Evolutionary conservation across 1,284 basidiomycete genomes (phyloP).

Genomic region (Pholiota adiposa): DNA sequence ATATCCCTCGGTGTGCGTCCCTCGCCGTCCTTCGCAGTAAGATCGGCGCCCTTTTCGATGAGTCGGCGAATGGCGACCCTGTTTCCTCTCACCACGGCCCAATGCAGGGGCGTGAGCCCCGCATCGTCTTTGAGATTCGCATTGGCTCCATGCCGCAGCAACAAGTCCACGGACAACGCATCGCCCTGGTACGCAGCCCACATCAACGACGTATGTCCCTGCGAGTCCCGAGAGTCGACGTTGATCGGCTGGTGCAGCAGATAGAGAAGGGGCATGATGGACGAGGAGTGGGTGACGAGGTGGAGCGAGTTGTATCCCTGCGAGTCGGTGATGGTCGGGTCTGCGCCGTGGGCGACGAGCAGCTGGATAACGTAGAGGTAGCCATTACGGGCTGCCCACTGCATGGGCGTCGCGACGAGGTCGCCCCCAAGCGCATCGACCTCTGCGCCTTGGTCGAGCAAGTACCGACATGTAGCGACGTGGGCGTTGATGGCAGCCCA

Average conservation of each 20-base stretch:
- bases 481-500: constrained; percentile 98
- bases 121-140: constrained; percentile 77
- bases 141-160: constrained; percentile 89
- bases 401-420: constrained; percentile 93
- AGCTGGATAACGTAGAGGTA: constrained; percentile 95
- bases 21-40: constrained; percentile 81
- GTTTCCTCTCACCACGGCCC: constrained; percentile 98
- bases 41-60: constrained; percentile 84
- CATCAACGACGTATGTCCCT: constrained; percentile 96
- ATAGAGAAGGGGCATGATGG: constrained; percentile 93
- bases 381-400: constrained; percentile 97
- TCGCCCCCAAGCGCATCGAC: constrained; percentile 96
- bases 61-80: constrained; percentile 84
- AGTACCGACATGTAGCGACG: constrained; percentile 74
- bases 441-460: constrained; percentile 94
- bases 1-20: constrained; percentile 93
- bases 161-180: constrained; percentile 89
- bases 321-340: constrained; percentile 89
- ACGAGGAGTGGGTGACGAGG: constrained; percentile 92
- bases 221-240: constrained; percentile 86
- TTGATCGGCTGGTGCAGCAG: constrained; percentile 90
- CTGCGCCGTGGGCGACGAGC: constrained; percentile 86
- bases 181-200: constrained; percentile 99
- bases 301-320: constrained; percentile 98
- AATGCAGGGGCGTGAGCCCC: constrained; percentile 92